Evolutionary conservation across 371 early-diverging fungal genomes (phyloP).

Genomic region (Blakeslea trispora): DNA sequence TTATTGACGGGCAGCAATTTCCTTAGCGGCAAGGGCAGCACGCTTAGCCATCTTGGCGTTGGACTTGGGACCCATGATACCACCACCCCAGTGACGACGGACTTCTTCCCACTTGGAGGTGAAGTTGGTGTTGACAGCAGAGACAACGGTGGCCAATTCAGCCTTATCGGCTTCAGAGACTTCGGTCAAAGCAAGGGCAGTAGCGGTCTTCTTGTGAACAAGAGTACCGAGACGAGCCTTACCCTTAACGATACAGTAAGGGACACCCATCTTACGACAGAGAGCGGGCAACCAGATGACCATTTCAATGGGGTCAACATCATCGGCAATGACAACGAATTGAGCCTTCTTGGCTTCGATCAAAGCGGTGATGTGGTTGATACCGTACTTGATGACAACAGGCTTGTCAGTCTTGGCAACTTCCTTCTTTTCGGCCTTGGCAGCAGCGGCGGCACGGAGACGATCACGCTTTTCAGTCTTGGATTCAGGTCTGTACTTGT

Average conservation of each 20-base stretch:
- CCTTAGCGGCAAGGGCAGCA: constrained; percentile 71
- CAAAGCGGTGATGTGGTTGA: constrained; percentile 98
- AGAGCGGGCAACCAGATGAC: constrained; percentile 99
- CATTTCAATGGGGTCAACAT: constrained; percentile 99
- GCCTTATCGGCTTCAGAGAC: constrained; percentile 96
- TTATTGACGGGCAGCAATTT: constrained; percentile 60
- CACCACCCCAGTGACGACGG: constrained; percentile 96
- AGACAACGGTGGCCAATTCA: constrained; percentile 85
- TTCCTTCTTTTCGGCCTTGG: constrained; percentile 88
- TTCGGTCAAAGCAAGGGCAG: constrained; percentile 94
- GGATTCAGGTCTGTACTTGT: constrained; percentile 99
- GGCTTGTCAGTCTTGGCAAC: constrained; percentile 93
- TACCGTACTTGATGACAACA: constrained; percentile 96
- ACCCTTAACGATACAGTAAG: constrained; percentile 98
- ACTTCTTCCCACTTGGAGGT: constrained; percentile 91
- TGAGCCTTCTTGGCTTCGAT: constrained; percentile 99
- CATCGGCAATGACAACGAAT: constrained; percentile 98
- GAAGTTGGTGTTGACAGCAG: constrained; percentile 92
- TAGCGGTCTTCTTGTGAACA: constrained; percentile 99
- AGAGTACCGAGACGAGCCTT: constrained; percentile 98
- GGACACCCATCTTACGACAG: constrained; percentile 99
- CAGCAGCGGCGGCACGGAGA: constrained; percentile 80
- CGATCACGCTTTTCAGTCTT: constrained; percentile 95
- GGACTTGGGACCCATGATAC: constrained; percentile 94
- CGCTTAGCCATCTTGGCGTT: constrained; percentile 81